A percentile compares a stretch with the other conserved stretches of the same genome.
Evolutionary conservation across 768 basidiomycete species (phyloP).

Genomic region (Tulasnella sp.): DNA sequence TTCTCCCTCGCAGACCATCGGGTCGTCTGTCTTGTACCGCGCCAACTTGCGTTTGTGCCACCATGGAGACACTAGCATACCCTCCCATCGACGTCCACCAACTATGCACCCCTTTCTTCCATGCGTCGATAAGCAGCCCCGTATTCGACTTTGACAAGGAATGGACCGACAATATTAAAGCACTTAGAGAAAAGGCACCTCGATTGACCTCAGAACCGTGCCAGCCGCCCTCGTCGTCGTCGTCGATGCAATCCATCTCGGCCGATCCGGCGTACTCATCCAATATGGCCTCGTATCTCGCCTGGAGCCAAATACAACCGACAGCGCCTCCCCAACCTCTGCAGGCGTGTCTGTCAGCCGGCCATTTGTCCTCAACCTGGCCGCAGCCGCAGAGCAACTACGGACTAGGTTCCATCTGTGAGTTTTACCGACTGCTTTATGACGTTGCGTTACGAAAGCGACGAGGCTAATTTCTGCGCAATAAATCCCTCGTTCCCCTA

Average conservation of each 20-base stretch:
- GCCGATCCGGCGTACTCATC: neutral
- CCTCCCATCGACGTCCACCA: neutral
- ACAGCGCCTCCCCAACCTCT: no score
- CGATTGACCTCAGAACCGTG: neutral
- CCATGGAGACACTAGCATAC: neutral
- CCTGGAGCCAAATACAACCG: no score
- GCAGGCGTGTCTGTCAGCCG: no score
- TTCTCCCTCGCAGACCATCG: neutral
- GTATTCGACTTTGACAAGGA: slow-evolving; percentile 6
- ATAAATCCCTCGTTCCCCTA: no score
- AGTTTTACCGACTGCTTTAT: no score
- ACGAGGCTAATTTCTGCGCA: no score
- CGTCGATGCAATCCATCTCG: neutral
- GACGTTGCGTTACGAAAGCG: no score
- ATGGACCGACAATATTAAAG: neutral
- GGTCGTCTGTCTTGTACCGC: no score
- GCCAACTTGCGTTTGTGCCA: neutral
- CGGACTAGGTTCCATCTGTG: no score
- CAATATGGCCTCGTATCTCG: neutral
- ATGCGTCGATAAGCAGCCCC: neutral
- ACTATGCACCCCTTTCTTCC: neutral
- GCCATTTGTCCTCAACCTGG: no score
- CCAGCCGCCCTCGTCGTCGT: neutral
- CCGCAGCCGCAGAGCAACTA: no score
- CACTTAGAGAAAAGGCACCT: neutral